Evolutionary conservation across 768 basidiomycete genomes (phyloP).

Genomic region (Ramaria rubella): DNA sequence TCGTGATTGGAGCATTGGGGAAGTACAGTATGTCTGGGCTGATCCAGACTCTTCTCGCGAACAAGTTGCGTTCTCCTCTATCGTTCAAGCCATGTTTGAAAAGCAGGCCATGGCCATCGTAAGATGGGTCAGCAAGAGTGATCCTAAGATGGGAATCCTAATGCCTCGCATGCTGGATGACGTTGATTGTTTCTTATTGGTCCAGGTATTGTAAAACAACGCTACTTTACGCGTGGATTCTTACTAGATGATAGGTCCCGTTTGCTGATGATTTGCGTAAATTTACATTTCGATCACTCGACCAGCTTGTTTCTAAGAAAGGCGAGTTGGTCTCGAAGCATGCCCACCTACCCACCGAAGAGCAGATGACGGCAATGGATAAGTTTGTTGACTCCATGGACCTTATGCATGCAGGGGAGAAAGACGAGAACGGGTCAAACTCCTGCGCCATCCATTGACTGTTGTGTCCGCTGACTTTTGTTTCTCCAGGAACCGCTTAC

Average conservation of each 20-base stretch:
- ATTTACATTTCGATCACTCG: slow-evolving; percentile 79
- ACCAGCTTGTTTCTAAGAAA: slow-evolving; percentile 62
- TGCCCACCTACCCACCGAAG: slow-evolving; percentile 73
- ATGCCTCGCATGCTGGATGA: slow-evolving; percentile 54
- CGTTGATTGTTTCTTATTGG: slow-evolving; percentile 79
- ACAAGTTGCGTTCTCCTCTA: slow-evolving; percentile 80
- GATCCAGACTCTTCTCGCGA: slow-evolving; percentile 57
- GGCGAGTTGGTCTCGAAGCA: slow-evolving; percentile 72
- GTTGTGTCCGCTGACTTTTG: not conserved
- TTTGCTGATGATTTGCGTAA: slow-evolving; percentile 92
- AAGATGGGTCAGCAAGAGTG: slow-evolving; percentile 74
- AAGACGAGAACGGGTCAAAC: slow-evolving; percentile 69
- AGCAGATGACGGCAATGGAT: slow-evolving; percentile 78
- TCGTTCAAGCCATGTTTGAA: slow-evolving; percentile 74
- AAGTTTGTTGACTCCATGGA: slow-evolving; percentile 86
- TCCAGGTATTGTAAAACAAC: slow-evolving; percentile 50
- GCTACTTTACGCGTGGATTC: not conserved
- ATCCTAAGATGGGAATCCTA: slow-evolving; percentile 83
- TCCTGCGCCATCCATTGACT: slow-evolving; percentile 2
- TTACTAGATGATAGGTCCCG: slow-evolving; percentile 59
- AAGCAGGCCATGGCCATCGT: slow-evolving; percentile 70
- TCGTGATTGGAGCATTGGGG: slow-evolving; percentile 74
- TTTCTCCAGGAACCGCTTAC: slow-evolving; percentile 42
- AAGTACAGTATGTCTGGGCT: slow-evolving; percentile 81
- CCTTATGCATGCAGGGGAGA: slow-evolving; percentile 67